A percentile compares a stretch with the other conserved stretches of the same genome.
Evolutionary conservation across 345 rosid genomes (phyloP).

Genomic region (Bruguiera gymnorhiza): DNA sequence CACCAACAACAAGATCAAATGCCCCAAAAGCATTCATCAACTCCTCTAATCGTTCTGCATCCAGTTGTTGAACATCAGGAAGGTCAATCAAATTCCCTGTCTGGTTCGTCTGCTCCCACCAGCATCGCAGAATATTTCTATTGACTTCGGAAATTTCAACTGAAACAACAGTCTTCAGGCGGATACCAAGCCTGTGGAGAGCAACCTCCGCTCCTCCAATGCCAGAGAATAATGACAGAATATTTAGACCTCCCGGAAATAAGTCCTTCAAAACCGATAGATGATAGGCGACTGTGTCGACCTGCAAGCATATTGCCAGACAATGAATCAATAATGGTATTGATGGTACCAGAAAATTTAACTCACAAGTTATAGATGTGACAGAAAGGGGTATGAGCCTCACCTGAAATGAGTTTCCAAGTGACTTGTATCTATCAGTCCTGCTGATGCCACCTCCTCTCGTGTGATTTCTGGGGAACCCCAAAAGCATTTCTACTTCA

Average conservation of each 20-base stretch:
- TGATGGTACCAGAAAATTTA: too few relatives aligned
- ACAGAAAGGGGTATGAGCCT: not conserved
- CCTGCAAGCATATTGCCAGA: slow-evolving; percentile 34
- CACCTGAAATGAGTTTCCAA: slow-evolving; percentile 94
- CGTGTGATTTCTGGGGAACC: slow-evolving; percentile 87
- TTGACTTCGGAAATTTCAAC: slow-evolving; percentile 69
- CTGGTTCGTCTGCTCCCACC: slow-evolving; percentile 95
- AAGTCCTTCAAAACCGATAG: slow-evolving; percentile 57
- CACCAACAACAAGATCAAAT: slow-evolving; percentile 85
- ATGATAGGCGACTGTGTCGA: slow-evolving; percentile 93
- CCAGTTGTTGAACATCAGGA: slow-evolving; percentile 48
- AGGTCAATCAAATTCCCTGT: slow-evolving; percentile 57
- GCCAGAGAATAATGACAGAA: slow-evolving; percentile 86
- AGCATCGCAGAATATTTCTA: slow-evolving; percentile 52
- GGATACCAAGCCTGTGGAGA: slow-evolving; percentile 67
- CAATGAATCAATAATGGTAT: too few relatives aligned
- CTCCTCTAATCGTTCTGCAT: slow-evolving; percentile 41
- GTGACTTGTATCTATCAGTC: slow-evolving; percentile 78
- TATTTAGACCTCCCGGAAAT: slow-evolving; percentile 63
- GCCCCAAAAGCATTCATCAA: slow-evolving; percentile 56
- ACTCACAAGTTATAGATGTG: too few relatives aligned
- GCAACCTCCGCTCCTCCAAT: slow-evolving; percentile 97
- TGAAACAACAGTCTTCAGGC: slow-evolving; percentile 62
- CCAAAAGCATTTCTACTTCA: slow-evolving; percentile 84
- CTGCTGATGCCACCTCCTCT: slow-evolving; percentile 92